Conservation (phyloP, 2,329 filamentous ascomycete species). For the Beauveria varroae region DNA sequence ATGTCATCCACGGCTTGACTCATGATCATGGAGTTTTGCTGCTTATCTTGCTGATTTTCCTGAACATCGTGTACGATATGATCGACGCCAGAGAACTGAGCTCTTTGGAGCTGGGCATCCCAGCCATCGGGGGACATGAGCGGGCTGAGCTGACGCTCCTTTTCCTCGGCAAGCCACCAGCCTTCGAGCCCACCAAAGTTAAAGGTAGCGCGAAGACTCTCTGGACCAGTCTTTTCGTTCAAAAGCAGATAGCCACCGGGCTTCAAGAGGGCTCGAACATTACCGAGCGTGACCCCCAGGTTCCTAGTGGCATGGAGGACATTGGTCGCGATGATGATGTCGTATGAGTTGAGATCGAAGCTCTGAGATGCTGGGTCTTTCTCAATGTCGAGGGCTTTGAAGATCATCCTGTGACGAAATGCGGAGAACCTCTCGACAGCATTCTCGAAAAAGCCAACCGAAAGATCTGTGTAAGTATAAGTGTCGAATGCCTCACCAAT, state of each 20-base stretch:
- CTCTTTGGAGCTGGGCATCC: background rate
- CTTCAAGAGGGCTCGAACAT: background rate
- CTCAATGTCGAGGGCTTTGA: background rate
- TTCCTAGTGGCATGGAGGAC: conserved; percentile 31
- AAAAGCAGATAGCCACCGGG: conserved; percentile 39
- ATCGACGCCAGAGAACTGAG: background rate
- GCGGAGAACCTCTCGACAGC: background rate
- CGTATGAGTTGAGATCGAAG: conserved; percentile 23
- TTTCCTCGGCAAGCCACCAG: conserved; percentile 22
- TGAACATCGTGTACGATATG: background rate
- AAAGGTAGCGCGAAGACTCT: conserved; percentile 11
- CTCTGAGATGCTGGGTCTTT: conserved; percentile 23
- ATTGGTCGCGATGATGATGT: conserved; percentile 30
- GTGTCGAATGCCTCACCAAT: background rate
- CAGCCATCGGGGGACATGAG: background rate
- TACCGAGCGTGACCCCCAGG: background rate
- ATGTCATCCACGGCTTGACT: background rate
- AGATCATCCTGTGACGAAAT: background rate
- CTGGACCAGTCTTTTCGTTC: conserved; percentile 27
- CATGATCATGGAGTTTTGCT: background rate
- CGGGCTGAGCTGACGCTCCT: conserved; percentile 14
- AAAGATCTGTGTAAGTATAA: background rate
- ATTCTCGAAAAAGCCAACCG: background rate
- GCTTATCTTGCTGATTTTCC: background rate
- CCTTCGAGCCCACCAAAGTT: conserved; percentile 21